phyloP scores from a whole-genome alignment of 2,329 filamentous ascomycete species.

The Clarireedia paspali region DNA sequence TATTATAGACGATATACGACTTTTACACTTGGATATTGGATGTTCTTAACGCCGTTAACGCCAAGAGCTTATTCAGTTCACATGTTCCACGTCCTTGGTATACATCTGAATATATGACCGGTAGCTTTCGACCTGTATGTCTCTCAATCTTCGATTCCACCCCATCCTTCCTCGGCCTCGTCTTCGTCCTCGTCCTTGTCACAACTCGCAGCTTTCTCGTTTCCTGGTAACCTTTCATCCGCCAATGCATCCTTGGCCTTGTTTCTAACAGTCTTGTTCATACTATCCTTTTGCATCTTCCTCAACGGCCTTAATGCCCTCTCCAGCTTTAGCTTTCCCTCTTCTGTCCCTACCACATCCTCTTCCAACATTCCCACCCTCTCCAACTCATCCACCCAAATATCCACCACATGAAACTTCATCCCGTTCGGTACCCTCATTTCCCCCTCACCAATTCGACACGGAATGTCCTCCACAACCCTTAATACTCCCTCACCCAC shows the following conservation, averaged over 20 bases:
- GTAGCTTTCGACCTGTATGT: too few relatives aligned
- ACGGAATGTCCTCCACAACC: constrained; percentile 38
- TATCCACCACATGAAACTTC: constrained; percentile 78
- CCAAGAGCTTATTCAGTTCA: not conserved
- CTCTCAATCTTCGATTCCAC: constrained; percentile 29
- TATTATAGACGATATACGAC: not conserved
- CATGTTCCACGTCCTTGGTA: not conserved
- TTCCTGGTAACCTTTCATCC: constrained; percentile 67
- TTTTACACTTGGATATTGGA: not conserved
- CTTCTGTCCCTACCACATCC: constrained; percentile 29
- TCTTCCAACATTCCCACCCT: constrained; percentile 50
- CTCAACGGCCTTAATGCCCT: constrained; percentile 37
- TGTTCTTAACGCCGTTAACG: not conserved
- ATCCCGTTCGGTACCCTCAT: constrained; percentile 67
- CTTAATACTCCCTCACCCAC: constrained; percentile 33
- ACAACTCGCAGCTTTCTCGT: constrained; percentile 28
- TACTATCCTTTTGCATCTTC: constrained; percentile 41
- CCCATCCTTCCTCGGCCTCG: constrained; percentile 30
- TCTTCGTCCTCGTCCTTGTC: constrained; percentile 32
- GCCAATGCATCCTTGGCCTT: constrained; percentile 62
- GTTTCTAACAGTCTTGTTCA: constrained; percentile 63
- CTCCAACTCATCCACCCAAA: constrained; percentile 87
- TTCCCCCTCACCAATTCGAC: constrained; percentile 15
- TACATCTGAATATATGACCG: not conserved
- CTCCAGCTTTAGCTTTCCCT: constrained; percentile 31